Evolutionary conservation across 2,329 filamentous ascomycete genomes (phyloP), one percentile per base, ranked within the genome.

Genomic region (Penicillium carneum): DNA sequence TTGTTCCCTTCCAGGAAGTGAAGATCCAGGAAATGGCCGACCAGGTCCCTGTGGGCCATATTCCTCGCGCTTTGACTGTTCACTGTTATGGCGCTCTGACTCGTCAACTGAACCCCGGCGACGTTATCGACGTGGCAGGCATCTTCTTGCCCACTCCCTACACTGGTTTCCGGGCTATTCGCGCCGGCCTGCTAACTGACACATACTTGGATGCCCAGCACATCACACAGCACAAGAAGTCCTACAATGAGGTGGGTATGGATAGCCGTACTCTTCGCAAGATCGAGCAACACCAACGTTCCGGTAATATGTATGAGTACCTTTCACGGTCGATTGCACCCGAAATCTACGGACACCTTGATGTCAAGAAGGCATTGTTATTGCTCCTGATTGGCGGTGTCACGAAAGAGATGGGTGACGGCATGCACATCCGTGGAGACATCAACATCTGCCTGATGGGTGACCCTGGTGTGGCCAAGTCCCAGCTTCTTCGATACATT

Each of bases 1-100:
- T 98, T 74, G 81, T 97, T 72, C 93, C 95, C 3, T 99, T 99
- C 82, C 95, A 99, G 78, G 95, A 99, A 79, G 88, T 98, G 79
- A 98, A 98, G 82, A 93, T 99, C 59, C 95, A 99, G 79, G 95
- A 99, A 76, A 92, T 98, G 88, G 93, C 95, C n/a, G 95, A 99
- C 76, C 95, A 99, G 77, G 95, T 99, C 0, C 95, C 95, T 8
- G 96, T 99, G 66, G 95, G 95, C 52, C 95, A 99, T 76, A 99
- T 99, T 71, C 95, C 95, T 34, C 88, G 95, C 61, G 92, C 92
- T 59, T 82, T 99, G 64, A 98, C 94, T 0, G 83, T 99, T 23
- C 87, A 96, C 71, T 97, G 93, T 78, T 90, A 96, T 73, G 95
- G 95, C 63, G 91, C 88, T 63, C 84, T 96, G 12, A 92, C 94